These are phyloP conservation scores for Pseudocercospora vitis DNA, from an alignment of 2,329 filamentous ascomycete species.

Conservation along the genomic window DNA sequence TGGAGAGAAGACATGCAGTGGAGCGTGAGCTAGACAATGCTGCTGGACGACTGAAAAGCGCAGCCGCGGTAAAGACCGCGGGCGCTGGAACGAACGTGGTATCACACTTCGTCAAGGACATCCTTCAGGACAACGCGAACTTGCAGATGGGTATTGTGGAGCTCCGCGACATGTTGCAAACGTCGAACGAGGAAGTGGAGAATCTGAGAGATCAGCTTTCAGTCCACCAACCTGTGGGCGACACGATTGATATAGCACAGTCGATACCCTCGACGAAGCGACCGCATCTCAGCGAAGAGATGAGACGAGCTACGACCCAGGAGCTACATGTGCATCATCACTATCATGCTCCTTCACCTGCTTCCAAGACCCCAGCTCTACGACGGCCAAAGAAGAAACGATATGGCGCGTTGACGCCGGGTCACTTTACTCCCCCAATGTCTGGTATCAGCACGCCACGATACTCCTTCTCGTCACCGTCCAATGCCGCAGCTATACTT, in stretches of 20 bases:
- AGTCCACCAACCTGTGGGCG: constrained; percentile 69
- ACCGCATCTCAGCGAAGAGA: constrained; percentile 66
- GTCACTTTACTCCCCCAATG: constrained; percentile 46
- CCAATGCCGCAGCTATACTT: constrained; percentile 59
- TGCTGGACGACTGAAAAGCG: constrained; percentile 76
- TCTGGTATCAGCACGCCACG: constrained; percentile 41
- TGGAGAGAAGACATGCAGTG: constrained; percentile 79
- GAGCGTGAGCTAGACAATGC: constrained; percentile 80
- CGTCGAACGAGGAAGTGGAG: constrained; percentile 92
- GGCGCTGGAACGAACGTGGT: constrained; percentile 66
- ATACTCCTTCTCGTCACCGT: constrained; percentile 48
- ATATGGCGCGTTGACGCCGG: constrained; percentile 58
- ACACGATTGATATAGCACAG: constrained; percentile 34
- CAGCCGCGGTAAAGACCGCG: constrained; percentile 69
- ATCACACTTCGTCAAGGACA: constrained; percentile 94
- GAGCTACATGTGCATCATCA: constrained; percentile 94
- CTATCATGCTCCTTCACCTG: constrained; percentile 64
- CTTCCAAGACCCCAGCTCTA: constrained; percentile 39
- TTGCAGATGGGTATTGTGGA: constrained; percentile 90
- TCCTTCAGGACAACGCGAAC: constrained; percentile 92
- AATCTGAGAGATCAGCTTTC: constrained; percentile 77
- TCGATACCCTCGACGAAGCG: constrained; percentile 12
- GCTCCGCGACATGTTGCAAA: constrained; percentile 83
- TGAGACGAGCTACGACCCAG: constrained; percentile 62
- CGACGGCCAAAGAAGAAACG: constrained; percentile 69